Percentiles rank a stretch among this genome's conserved stretches.
phyloP scores from a whole-genome alignment of 257 asterid species.

The Prunella vulgaris region DNA sequence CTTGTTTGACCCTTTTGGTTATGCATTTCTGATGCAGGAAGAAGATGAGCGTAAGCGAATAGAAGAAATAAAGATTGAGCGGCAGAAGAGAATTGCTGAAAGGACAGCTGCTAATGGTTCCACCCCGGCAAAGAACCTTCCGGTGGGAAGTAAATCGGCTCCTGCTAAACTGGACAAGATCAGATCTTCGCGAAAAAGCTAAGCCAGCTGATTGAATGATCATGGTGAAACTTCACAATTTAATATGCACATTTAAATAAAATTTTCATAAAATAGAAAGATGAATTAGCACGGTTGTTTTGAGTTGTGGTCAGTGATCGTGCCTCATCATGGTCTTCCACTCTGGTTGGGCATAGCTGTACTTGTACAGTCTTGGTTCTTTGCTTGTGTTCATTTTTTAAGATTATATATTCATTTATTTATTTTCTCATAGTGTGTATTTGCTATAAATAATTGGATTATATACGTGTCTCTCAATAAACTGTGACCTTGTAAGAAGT shows the following conservation, averaged over 20 bases:
- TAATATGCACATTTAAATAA: background rate
- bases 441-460: slow-evolving; percentile 17
- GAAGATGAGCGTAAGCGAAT: slow-evolving; percentile 70
- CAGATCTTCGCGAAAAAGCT: slow-evolving; percentile 16
- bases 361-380: slow-evolving; percentile 33
- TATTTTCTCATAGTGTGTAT: slow-evolving; percentile 24
- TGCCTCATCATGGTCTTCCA: slow-evolving; percentile 19
- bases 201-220: slow-evolving; percentile 6
- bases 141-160: slow-evolving; percentile 48
- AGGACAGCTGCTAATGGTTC: slow-evolving; percentile 51
- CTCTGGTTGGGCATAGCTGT: slow-evolving; percentile 21
- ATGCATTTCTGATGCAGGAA: slow-evolving; percentile 51
- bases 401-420: slow-evolving; percentile 35
- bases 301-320: background rate
- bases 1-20: background rate
- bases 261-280: background rate
- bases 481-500: background rate
- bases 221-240: background rate
- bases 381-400: slow-evolving; percentile 17
- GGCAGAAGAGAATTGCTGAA: slow-evolving; percentile 80
- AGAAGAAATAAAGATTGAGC: slow-evolving; percentile 53
- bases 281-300: background rate
- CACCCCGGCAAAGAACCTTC: slow-evolving; percentile 34
- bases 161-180: slow-evolving; percentile 37
- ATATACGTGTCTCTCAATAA: slow-evolving; percentile 21